Evolutionary conservation across 257 asterid genomes (phyloP).

Genomic region (Rehmannia glutinosa): DNA sequence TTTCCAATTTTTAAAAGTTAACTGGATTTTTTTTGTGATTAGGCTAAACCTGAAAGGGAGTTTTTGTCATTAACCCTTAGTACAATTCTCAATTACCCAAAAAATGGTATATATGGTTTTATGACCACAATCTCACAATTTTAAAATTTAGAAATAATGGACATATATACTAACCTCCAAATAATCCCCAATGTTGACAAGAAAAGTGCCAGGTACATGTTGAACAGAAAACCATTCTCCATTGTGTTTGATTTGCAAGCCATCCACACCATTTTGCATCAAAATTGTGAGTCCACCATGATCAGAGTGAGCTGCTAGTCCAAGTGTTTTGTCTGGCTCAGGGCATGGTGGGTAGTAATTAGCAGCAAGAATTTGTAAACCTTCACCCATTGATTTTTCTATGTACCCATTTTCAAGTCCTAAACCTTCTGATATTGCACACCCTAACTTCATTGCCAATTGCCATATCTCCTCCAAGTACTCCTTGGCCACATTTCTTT

Average conservation of each 20-base stretch:
- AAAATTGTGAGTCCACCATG: constrained; percentile 56
- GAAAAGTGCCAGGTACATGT: constrained; percentile 39
- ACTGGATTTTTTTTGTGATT: no score
- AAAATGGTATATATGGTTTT: no score
- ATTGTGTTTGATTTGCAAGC: constrained; percentile 50
- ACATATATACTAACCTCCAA: constrained; percentile 40
- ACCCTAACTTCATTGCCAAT: constrained; percentile 26
- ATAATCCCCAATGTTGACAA: constrained; percentile 58
- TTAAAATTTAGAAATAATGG: not conserved
- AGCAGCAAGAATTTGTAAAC: constrained; percentile 42
- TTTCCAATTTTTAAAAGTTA: no score
- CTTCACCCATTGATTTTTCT: constrained; percentile 36
- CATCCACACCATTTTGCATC: constrained; percentile 52
- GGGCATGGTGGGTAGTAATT: constrained; percentile 65
- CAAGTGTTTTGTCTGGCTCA: constrained; percentile 53
- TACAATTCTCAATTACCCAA: no score
- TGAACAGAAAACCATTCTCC: constrained; percentile 36
- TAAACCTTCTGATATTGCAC: constrained; percentile 51
- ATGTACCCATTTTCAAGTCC: constrained; percentile 40
- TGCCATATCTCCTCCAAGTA: constrained; percentile 43
- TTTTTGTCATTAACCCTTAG: no score
- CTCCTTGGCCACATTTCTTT: constrained; percentile 38
- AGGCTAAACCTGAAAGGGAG: no score
- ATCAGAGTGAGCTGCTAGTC: constrained; percentile 58
- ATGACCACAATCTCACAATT: no score